These are phyloP conservation scores for Daedaleopsis nitida DNA, from an alignment of 768 basidiomycete species.

Conservation along the genomic window DNA sequence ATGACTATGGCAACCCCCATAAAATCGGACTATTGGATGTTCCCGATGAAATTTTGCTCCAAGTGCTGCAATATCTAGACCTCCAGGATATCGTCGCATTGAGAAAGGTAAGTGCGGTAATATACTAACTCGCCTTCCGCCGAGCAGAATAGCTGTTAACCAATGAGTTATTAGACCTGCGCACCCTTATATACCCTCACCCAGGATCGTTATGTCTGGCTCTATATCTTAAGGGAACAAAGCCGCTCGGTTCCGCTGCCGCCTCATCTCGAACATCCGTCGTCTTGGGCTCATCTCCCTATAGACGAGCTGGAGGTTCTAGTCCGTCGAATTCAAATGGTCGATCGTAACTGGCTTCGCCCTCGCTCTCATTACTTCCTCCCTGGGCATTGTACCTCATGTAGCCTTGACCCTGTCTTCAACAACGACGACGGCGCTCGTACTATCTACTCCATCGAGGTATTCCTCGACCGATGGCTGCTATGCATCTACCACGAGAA, in stretches of 20 bases:
- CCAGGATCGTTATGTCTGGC: conserved; percentile 25
- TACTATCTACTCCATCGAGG: conserved; percentile 39
- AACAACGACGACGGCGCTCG: conserved; percentile 14
- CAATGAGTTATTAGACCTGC: conserved; percentile 1
- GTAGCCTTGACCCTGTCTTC: conserved; percentile 6
- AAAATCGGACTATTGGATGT: conserved; percentile 11
- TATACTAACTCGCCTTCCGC: too few relatives aligned
- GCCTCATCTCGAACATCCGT: neutral
- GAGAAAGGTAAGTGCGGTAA: conserved; percentile 21
- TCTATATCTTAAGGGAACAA: conserved; percentile 15
- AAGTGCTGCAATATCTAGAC: conserved; percentile 17
- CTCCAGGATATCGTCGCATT: conserved; percentile 20
- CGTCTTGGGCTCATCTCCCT: conserved; percentile 2
- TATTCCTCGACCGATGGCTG: conserved; percentile 51
- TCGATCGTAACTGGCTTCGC: conserved; percentile 19
- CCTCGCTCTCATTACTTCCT: conserved; percentile 13
- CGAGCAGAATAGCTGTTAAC: neutral
- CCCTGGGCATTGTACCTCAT: conserved; percentile 9
- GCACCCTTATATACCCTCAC: conserved; percentile 12
- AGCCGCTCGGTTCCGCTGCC: conserved; percentile 18
- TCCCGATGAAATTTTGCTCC: conserved; percentile 26
- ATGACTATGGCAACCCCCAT: neutral
- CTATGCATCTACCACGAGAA: conserved; percentile 47
- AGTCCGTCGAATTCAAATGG: conserved; percentile 1
- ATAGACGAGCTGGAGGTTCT: conserved; percentile 7